Conservation (phyloP, 441 rosid genomes). For the Populus trichocarpa region DNA sequence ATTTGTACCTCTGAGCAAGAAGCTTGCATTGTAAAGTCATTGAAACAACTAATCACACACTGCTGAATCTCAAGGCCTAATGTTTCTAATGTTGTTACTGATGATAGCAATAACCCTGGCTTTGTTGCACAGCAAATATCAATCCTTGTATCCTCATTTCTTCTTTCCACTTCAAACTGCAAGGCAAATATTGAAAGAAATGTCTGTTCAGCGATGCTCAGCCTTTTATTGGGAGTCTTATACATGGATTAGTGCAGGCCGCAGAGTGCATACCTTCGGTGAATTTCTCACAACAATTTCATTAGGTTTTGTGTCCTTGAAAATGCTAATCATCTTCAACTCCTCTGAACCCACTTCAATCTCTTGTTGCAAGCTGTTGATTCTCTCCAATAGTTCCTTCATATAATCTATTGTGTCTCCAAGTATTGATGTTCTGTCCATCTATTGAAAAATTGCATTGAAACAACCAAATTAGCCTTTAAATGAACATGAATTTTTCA, state of each 20-base stretch:
- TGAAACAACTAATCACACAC: conserved; percentile 84
- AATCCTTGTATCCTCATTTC: conserved; percentile 50
- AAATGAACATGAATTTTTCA: not conserved
- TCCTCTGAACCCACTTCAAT: conserved; percentile 32
- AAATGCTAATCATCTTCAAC: conserved; percentile 31
- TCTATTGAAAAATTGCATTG: conserved; percentile 31
- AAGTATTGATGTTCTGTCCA: conserved; percentile 92
- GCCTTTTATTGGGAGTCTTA: not conserved
- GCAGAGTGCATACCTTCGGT: conserved; percentile 59
- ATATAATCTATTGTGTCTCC: conserved; percentile 92
- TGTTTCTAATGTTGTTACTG: conserved; percentile 66
- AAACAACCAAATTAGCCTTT: conserved; percentile 3
- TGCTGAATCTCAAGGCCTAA: conserved; percentile 87
- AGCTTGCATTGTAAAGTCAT: conserved; percentile 86
- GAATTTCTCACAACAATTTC: conserved; percentile 68
- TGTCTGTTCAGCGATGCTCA: not conserved
- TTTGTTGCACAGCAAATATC: conserved; percentile 69
- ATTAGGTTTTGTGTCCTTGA: conserved; percentile 46
- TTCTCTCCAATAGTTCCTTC: conserved; percentile 80
- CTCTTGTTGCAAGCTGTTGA: conserved; percentile 59
- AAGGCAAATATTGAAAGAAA: not conserved
- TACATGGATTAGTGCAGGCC: not conserved
- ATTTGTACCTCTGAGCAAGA: conserved; percentile 72
- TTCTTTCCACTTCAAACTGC: conserved; percentile 72
- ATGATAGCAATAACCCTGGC: conserved; percentile 73